phyloP scores from a whole-genome alignment of 2,329 filamentous ascomycete species.

The Parastagonospora avenae region DNA sequence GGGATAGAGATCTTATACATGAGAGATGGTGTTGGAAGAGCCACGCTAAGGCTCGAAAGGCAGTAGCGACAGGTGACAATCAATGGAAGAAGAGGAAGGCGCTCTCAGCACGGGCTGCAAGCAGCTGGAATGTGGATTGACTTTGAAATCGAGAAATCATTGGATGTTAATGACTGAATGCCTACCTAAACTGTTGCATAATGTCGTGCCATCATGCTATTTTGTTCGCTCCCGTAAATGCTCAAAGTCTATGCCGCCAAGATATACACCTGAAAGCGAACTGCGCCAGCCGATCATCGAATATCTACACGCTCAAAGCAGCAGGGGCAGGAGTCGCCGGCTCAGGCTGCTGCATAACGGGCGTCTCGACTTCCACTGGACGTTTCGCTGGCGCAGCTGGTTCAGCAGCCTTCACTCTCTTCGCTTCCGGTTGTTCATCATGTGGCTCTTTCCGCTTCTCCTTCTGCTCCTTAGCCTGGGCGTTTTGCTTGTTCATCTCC shows the following conservation, averaged over 20 bases:
- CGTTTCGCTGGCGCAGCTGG: not conserved
- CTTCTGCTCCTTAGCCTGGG: conserved; percentile 17
- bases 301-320: conserved; percentile 11
- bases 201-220: too few species aligned
- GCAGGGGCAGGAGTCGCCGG: not conserved
- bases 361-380: not conserved
- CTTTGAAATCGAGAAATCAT: too few species aligned
- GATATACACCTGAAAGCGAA: not conserved
- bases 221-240: not conserved
- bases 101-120: too few species aligned
- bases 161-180: too few species aligned
- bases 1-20: too few species aligned
- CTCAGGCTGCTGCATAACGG: not conserved
- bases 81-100: too few species aligned
- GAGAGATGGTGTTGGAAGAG: too few species aligned
- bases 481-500: conserved; percentile 19
- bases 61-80: too few species aligned
- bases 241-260: conserved; percentile 3
- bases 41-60: too few species aligned
- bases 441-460: conserved; percentile 22
- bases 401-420: conserved; percentile 35
- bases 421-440: conserved; percentile 26
- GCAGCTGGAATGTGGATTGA: too few species aligned
- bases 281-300: not conserved
- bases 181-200: too few species aligned